Base-by-base conservation (phyloP, 345 rosid species). In the Sisymbrium altissimum region DNA sequence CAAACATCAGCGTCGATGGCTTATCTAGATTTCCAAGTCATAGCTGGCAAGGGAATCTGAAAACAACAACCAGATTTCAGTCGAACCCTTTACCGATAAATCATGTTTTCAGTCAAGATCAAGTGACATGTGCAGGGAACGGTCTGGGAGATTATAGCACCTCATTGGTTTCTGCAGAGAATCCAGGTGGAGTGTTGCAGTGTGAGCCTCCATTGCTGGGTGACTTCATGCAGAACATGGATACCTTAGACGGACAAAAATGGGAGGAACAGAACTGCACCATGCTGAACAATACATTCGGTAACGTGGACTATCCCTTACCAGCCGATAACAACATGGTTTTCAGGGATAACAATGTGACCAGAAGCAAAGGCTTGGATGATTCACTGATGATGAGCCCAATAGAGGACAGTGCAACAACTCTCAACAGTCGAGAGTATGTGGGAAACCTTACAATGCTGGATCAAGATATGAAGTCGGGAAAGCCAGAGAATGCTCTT, bases 11-110 rank as follows among this genome's bases (percentile, higher is more conserved):
- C n/a, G 53, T 68, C 12, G 44, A 21, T 39, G 85, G 83, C 55
- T 83, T 86, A 9, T 74, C 90, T 13, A 83, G 72, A 74, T 80
- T 84, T 54, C 57, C 82, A 21, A 88, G 83, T 71, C 76, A 83
- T 62, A 82, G 62, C 79, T 86, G 96, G 90, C 86, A 84, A 49
- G 79, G 78, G 74, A 80, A 78, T 15, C 76, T 66, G 52, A 81
- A 80, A 14, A 57, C 86, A 12, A 58, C 85, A 71, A 75, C 86
- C 53, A 81, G 76, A 52, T 83, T 85, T 62, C 79, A 85, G 8
- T 81, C 91, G 6, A 78, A 75, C 64, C 74, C 94, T 30, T 61
- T 80, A 72, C 83, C 87, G n/a, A 14, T 66, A 9, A 76, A 68
- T 40, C 83, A 78, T 66, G 72, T 73, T 56, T 83, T 84, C 32